Base-by-base conservation (phyloP, 805 yeast genomes). In the Blastobotrys terrestris region DNA sequence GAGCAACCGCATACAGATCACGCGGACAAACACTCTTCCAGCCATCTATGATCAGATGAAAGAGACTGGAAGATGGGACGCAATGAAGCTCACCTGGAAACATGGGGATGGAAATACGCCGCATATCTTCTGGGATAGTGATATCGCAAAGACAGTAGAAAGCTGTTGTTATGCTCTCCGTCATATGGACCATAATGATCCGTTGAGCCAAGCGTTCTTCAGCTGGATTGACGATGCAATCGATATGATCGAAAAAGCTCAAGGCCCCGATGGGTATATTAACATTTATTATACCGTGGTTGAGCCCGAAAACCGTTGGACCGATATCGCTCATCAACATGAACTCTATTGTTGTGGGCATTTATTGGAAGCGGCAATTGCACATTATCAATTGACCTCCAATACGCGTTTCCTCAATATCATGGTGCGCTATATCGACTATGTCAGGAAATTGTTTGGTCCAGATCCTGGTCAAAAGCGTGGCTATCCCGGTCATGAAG, bases 401-500 rank as follows among this genome's bases (percentile, higher is more conserved):
- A 51, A 55, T 13, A 53, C 44, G 21, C 48, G 48, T 18, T 49
- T 63, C 13, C 52, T 63, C 19, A 54, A 62, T 22, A 44, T 51
- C 31, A 8, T 62, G n/a, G 49, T 56, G 46, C 49, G 53, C n/a
- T 64, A 62, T 47, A 49, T 63, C 22, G 65, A 62, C 48, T 57
- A 50, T 15, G 51, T 62, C 20, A 42, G 53, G 16, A 22, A 46
- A 11, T 45, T 47, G 2, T 62, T 62, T 50, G 67, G 68, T 6
- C 59, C 60, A 1, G 60, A 46, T 4, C 55, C 54, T 26, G 45
- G 39, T 8, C 46, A 21, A 19, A 6, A 51, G 2, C 63, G 59
- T 39, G 65, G 65, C 6, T 63, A 64, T 46, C 63, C 64, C 6
- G 68, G 68, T 4, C 68, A 64, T 41, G 58, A 58, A 26, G 66